Percentiles rank a stretch among this genome's conserved stretches.
These are phyloP conservation scores for Elongisporangium undulatum DNA, from an alignment of 352 stramenopile genomes.

Conservation along the genomic window DNA sequence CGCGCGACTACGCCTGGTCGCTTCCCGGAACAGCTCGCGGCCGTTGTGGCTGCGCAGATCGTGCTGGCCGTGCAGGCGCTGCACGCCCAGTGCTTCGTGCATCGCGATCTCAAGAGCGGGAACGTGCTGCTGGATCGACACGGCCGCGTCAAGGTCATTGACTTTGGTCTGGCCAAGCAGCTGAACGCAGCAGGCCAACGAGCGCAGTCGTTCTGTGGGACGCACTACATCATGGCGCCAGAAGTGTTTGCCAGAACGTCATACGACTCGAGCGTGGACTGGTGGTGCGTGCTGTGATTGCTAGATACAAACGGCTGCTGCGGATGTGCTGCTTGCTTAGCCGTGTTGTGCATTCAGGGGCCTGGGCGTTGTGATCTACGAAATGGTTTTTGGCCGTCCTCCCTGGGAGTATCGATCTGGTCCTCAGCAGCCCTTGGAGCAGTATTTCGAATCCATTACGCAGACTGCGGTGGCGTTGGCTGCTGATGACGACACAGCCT, in stretches of 20 bases:
- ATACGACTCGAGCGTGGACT: constrained; percentile 45
- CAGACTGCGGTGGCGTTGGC: constrained; percentile 1
- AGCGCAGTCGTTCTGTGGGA: constrained; percentile 55
- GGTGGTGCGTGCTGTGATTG: constrained; percentile 42
- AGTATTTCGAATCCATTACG: constrained; percentile 34
- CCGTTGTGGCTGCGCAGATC: constrained; percentile 63
- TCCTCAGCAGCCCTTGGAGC: constrained; percentile 9
- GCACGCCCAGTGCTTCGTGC: constrained; percentile 48
- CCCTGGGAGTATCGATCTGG: constrained; percentile 67
- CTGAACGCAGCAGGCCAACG: constrained; percentile 1
- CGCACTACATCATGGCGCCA: constrained; percentile 72
- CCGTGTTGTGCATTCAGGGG: constrained; percentile 23
- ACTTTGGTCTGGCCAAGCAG: constrained; percentile 66
- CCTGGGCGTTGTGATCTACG: constrained; percentile 67
- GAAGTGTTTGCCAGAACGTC: constrained; percentile 45
- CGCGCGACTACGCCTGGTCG: constrained; percentile 5
- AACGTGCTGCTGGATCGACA: constrained; percentile 50
- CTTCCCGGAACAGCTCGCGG: constrained; percentile 52
- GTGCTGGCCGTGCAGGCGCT: constrained; percentile 54
- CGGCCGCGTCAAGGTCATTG: constrained; percentile 56
- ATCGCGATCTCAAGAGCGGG: constrained; percentile 79
- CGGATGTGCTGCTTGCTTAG: background rate
- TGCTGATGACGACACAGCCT: background rate
- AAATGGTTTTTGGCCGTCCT: constrained; percentile 60
- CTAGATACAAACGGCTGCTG: background rate